Percentiles rank a stretch among this genome's conserved stretches.
Evolutionary conservation across 331 rosid genomes (phyloP).

Genomic region (Malus hybrid): DNA sequence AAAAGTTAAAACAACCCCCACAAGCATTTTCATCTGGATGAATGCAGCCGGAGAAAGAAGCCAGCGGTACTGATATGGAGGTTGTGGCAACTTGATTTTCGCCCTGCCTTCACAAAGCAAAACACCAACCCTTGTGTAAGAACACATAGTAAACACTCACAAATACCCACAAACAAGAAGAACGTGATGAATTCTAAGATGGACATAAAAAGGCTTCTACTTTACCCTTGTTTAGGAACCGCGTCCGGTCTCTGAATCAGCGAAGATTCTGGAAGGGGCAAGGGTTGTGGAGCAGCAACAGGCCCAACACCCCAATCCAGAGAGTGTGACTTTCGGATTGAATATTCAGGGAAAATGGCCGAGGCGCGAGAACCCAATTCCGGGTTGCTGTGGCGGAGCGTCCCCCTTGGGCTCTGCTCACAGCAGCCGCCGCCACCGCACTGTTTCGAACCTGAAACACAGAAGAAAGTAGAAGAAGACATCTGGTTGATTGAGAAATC

Average conservation of each 20-base stretch:
- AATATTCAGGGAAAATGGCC: slow-evolving; percentile 36
- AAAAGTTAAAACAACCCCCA: too few relatives aligned
- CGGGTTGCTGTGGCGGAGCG: slow-evolving; percentile 27
- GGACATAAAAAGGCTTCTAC: neutral
- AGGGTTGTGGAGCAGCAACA: slow-evolving; percentile 29
- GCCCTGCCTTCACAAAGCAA: too few relatives aligned
- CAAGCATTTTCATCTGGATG: too few relatives aligned
- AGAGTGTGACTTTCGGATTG: slow-evolving; percentile 14
- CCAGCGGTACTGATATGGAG: too few relatives aligned
- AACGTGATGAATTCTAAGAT: neutral
- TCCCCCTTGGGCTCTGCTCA: slow-evolving; percentile 28
- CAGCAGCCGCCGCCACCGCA: neutral
- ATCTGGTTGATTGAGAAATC: slow-evolving; percentile 7
- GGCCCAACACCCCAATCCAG: neutral
- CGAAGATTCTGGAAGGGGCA: slow-evolving; percentile 50
- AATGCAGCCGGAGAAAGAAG: too few relatives aligned
- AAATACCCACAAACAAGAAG: neutral
- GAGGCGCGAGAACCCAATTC: slow-evolving; percentile 27
- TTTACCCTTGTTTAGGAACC: neutral
- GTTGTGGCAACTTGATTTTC: too few relatives aligned
- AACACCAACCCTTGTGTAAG: too few relatives aligned
- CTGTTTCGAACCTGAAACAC: neutral
- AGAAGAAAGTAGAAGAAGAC: slow-evolving; percentile 3
- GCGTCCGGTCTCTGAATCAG: slow-evolving; percentile 27
- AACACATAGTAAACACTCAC: too few relatives aligned